Evolutionary conservation across 352 stramenopile species (phyloP), one percentile per base, ranked within the genome.

Genomic region (Pythium biforme): DNA sequence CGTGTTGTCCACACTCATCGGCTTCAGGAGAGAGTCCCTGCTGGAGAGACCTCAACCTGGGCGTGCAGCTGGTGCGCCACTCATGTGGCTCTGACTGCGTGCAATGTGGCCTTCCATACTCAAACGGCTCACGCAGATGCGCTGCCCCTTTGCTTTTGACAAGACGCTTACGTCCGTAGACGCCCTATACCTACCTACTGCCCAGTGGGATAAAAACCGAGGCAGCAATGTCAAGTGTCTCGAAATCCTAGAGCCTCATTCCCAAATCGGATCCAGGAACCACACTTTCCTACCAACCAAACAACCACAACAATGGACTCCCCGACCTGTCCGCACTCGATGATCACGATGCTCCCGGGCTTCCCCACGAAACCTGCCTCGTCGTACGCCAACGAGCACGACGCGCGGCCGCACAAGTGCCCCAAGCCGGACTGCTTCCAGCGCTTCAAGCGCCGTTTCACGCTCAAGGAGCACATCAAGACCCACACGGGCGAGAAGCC

Each of bases 401-500:
- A 54, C 47, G 52, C 48, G 37, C 56, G 56, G 9, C 74, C 77
- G 31, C 84, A 80, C 52, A 52, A 53, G 22, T 87, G 78, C 52
- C 75, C 76, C n/a, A 73, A 81, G 47, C 69, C 75, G 17, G 56
- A 46, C 2, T 89, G 77, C 55, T 59, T 52, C 23, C 74, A 70
- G n/a, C 79, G 79, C 7, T 88, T 90, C 71, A 79, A 88, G 67
- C 81, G 81, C 66, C 83, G 85, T 45, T 90, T 87, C 66, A 90
- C 83, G 40, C 68, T 89, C 55, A 83, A 82, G 51, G 80, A 89
- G 54, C 83, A 93, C 62, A 75, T 87, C 62, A 93, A 93, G 78
- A 93, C 82, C 37, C 83, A 92, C 72, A 91, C 81, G 49, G 83
- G 83, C 20, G 81, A 90, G 67, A 82, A 90, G 61, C 81, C 83